phyloP scores from a whole-genome alignment of 768 basidiomycete species.

The Lactarius psammicola region DNA sequence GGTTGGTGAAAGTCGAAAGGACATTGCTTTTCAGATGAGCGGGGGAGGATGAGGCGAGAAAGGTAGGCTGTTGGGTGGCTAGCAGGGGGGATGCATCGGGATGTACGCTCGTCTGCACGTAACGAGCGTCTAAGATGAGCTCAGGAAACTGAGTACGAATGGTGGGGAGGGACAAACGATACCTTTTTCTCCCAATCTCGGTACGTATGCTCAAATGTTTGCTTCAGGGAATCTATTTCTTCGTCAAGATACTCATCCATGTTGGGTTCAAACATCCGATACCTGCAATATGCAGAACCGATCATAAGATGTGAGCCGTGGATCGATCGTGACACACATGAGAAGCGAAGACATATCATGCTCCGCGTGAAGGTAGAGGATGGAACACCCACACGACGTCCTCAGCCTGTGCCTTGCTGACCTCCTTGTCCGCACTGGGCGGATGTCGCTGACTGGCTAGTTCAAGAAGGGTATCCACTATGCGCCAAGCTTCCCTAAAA shows the following conservation, averaged over 20 bases:
- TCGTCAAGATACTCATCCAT: constrained; percentile 99
- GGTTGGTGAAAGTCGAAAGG: constrained; percentile 85
- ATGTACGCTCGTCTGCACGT: constrained; percentile 19
- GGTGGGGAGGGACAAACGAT: constrained; percentile 38
- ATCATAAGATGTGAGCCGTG: not conserved
- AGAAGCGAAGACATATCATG: constrained; percentile 7
- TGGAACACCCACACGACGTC: constrained; percentile 69
- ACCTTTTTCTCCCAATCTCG: constrained; percentile 80
- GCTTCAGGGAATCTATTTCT: constrained; percentile 81
- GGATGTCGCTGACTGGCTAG: constrained; percentile 40
- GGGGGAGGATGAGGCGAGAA: constrained; percentile 48
- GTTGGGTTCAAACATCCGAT: constrained; percentile 91
- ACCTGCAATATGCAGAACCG: constrained; percentile 45
- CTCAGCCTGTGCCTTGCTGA: constrained; percentile 60
- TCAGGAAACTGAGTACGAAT: constrained; percentile 54
- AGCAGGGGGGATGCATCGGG: constrained; percentile 13
- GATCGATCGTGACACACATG: constrained; percentile 13
- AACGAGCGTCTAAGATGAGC: constrained; percentile 51
- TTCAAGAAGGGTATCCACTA: constrained; percentile 73
- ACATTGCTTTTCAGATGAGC: constrained; percentile 91
- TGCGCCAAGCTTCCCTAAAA: constrained; percentile 83
- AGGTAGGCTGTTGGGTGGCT: constrained; percentile 20
- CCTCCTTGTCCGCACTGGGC: constrained; percentile 36
- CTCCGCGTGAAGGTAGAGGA: constrained; percentile 5
- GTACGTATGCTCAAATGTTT: constrained; percentile 69